Evolutionary conservation across 2,329 filamentous ascomycete genomes (phyloP), one percentile per base, ranked within the genome.

Genomic region (Talaromyces sp.): DNA sequence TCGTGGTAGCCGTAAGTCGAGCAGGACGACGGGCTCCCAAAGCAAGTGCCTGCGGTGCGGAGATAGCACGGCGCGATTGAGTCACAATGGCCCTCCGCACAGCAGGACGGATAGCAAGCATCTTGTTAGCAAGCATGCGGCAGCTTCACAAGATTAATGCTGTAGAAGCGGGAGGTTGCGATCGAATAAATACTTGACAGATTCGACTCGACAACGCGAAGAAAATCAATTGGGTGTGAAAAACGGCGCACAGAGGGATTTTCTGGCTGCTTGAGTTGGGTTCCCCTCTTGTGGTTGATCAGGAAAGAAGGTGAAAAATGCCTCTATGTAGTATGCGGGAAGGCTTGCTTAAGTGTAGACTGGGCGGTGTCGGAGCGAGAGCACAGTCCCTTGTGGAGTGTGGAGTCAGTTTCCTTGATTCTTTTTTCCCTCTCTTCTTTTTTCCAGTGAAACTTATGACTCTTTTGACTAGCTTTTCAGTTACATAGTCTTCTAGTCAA

Each of bases 91-190:
- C 73, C 74, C 73, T 75, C 71, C 73, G 73, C 73, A 74, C 72
- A 65, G 73, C 71, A 65, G 71, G 70, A 68, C 71, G 73, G 70
- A 74, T 69, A 65, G 73, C 74, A 65, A 76, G 64, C 73, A 76
- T 75, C 63, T 66, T 75, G 68, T 63, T 66, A 67, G 68, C 69
- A 66, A 72, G 66, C 72, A 74, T 74, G 70, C 71, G 72, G 72
- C 70, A 74, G 69, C 71, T 72, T 67, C 63, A 7, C 19, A 5
- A 21, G 10, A 37, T 9, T 3, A 28, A 37, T 15, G 19, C 15
- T 25, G 33, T 11, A 40, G 9, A 31, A 22, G 8, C 33, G 3
- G 13, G 11, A 9, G 45, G 10, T 19, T n/a, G 22, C 8, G 25
- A 10, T 15, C 31, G 54, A 57, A 33, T 8, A 28, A 40, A 48